Base-by-base conservation (phyloP, 352 stramenopile genomes). In the Phytophthora quininea region DNA sequence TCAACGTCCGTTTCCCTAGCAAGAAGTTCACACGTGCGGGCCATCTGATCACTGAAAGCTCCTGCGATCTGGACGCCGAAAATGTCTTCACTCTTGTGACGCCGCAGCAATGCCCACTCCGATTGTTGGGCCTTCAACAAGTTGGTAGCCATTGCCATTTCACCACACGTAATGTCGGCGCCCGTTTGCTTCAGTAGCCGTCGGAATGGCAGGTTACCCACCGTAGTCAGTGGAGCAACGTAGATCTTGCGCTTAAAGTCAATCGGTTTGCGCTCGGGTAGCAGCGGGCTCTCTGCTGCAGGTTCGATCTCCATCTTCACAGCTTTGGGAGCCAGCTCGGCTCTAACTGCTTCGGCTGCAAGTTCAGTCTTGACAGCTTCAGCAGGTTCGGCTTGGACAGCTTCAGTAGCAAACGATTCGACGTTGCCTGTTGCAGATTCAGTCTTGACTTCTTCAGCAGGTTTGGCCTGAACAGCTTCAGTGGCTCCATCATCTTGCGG, bases 181-280 rank as follows among this genome's bases (percentile, higher is more conserved):
- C 97, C 98, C 35, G 94, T 97, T 51, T 98, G 83, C 84, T 99
- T 99, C 77, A 99, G 84, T 48, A 99, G 85, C 4, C 97, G 88
- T 50, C 98, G 93, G 82, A 99, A 99, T 4, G 98, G 98, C 30
- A 99, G 72, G 74, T 99, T 99, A n/a, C 98, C 98, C 1, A 99
- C 97, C 1, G 98, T 99, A 31, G 98, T 99, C 14, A 99, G 88
- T 8, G 98, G 98, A 9, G 97, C 98, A 29, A 99, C 82, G 81
- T 99, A 99, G 30, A 99, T 97, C 77, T 99, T 99, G 62, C 92
- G 90, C 49, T 96, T 89, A 66, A 99, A 99, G 69, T 99, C 95
- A 52, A 99, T 88, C 1, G 95, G 88, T 64, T 98, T 96, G 50
- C 89, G 89, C 66, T 97, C 91, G 0, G 82, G 51, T 4, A 89